A percentile compares a stretch with the other conserved stretches of the same genome.
Conservation (phyloP, 208 protist species). For the Trypanosoma melophagium region DNA sequence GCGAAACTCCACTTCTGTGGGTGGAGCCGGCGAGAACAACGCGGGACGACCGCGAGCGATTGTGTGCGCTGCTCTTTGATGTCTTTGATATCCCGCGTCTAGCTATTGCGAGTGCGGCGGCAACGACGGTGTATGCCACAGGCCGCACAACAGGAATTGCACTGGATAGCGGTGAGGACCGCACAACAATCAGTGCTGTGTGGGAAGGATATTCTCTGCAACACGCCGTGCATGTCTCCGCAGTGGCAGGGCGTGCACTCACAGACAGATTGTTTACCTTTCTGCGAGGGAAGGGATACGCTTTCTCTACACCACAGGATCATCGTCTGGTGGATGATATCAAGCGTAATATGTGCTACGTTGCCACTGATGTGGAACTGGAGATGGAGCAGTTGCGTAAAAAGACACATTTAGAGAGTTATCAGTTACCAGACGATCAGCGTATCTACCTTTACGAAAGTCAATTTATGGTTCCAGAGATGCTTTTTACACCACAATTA, state of each 20-base stretch:
- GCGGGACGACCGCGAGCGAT: slow-evolving; percentile 89
- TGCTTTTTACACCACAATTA: slow-evolving; percentile 76
- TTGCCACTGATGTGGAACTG: slow-evolving; percentile 41
- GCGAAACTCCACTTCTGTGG: slow-evolving; percentile 86
- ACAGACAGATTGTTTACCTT: slow-evolving; percentile 70
- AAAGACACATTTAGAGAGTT: slow-evolving; percentile 28
- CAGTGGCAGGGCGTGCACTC: slow-evolving; percentile 75
- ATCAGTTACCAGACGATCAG: slow-evolving; percentile 88
- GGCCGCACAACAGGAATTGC: slow-evolving; percentile 97
- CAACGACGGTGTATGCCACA: slow-evolving; percentile 97
- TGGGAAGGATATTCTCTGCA: slow-evolving; percentile 94
- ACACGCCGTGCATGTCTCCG: slow-evolving; percentile 56
- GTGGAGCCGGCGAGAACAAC: slow-evolving; percentile 97
- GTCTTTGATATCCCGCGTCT: slow-evolving; percentile 93
- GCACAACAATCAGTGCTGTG: slow-evolving; percentile 98
- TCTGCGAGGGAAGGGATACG: slow-evolving; percentile 76
- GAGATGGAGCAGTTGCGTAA: slow-evolving; percentile 30
- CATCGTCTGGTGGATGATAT: slow-evolving; percentile 60
- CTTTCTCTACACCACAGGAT: slow-evolving; percentile 87
- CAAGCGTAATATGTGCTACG: slow-evolving; percentile 84
- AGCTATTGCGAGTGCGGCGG: slow-evolving; percentile 92
- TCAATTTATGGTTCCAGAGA: slow-evolving; percentile 83
- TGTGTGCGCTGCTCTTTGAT: slow-evolving; percentile 97
- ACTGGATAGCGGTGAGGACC: slow-evolving; percentile 98
- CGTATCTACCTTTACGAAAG: slow-evolving; percentile 80